phyloP scores from a whole-genome alignment of 495 filamentous ascomycete genomes.

The Thozetella sp. region DNA sequence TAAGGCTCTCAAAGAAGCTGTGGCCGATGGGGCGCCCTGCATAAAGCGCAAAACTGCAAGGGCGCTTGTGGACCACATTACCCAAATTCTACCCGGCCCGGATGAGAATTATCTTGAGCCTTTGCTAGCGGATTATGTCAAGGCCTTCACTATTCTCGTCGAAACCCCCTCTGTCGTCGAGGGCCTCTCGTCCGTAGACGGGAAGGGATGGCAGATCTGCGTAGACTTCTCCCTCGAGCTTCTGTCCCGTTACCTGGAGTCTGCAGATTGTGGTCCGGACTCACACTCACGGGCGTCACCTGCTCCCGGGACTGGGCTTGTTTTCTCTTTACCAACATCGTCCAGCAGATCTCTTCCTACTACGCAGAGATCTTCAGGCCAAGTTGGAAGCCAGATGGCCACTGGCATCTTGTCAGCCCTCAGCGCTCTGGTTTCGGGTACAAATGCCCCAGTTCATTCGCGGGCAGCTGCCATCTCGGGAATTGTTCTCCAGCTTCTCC shows the following conservation, averaged over 20 bases:
- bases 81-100: conserved; percentile 66
- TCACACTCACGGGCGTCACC: conserved; percentile 36
- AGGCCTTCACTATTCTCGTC: conserved; percentile 70
- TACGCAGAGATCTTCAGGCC: conserved; percentile 11
- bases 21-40: conserved; percentile 67
- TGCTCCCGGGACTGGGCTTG: conserved; percentile 29
- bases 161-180: conserved; percentile 76
- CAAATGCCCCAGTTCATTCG: conserved; percentile 71
- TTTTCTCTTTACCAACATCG: conserved; percentile 22
- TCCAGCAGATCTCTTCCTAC: conserved; percentile 30
- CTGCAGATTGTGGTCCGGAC: conserved; percentile 29
- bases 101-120: conserved; percentile 69
- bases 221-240: conserved; percentile 68
- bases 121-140: conserved; percentile 77
- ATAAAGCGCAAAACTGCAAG: conserved; percentile 76
- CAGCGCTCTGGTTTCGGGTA: conserved; percentile 60
- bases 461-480: conserved; percentile 59
- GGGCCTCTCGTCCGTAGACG: conserved; percentile 54
- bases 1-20: conserved; percentile 68
- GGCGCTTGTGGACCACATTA: conserved; percentile 79
- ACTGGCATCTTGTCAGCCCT: conserved; percentile 70
- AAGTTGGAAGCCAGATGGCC: conserved; percentile 29
- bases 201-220: conserved; percentile 67
- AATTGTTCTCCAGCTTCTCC: conserved; percentile 63
- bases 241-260: conserved; percentile 43